phyloP scores from a whole-genome alignment of 768 basidiomycete genomes.

The Suillus sp. region DNA sequence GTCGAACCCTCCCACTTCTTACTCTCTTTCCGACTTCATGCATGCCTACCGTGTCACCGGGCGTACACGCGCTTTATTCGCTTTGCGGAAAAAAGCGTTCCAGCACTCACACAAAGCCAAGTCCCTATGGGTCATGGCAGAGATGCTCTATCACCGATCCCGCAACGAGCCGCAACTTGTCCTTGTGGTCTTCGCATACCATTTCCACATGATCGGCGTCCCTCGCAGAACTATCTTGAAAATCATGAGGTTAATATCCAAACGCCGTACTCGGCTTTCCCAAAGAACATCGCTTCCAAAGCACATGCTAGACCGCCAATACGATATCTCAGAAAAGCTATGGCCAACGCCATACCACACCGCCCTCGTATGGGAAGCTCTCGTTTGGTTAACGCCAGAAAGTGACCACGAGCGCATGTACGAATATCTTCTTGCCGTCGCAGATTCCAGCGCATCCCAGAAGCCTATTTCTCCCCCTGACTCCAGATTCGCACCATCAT shows the following conservation, averaged over 20 bases:
- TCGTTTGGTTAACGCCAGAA: conserved; percentile 25
- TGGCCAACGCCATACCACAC: conserved; percentile 39
- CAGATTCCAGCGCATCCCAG: conserved; percentile 9
- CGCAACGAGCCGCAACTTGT: conserved; percentile 20
- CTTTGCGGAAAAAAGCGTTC: conserved; percentile 25
- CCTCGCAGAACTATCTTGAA: conserved; percentile 37
- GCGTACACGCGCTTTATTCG: conserved; percentile 20
- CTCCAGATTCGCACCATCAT: conserved; percentile 3
- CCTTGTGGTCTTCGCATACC: conserved; percentile 47
- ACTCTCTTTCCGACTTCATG: conserved; percentile 21
- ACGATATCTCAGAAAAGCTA: conserved; percentile 20
- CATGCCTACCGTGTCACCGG: conserved; percentile 26
- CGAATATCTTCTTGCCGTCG: conserved; percentile 38
- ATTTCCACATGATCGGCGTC: conserved; percentile 57
- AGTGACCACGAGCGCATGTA: conserved; percentile 43
- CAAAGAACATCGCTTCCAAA: conserved; percentile 8
- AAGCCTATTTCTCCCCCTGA: not conserved
- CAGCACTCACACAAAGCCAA: conserved; percentile 28
- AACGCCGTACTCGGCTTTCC: conserved; percentile 4
- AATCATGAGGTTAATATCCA: conserved; percentile 13
- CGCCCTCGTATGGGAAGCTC: conserved; percentile 37
- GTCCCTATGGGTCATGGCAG: conserved; percentile 29
- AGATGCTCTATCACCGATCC: conserved; percentile 32
- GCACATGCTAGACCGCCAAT: conserved; percentile 5
- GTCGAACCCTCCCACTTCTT: conserved; percentile 24